Evolutionary conservation across 306 rosid species (phyloP), one percentile per base, ranked within the genome.

Genomic region (Vigna nakashimae): DNA sequence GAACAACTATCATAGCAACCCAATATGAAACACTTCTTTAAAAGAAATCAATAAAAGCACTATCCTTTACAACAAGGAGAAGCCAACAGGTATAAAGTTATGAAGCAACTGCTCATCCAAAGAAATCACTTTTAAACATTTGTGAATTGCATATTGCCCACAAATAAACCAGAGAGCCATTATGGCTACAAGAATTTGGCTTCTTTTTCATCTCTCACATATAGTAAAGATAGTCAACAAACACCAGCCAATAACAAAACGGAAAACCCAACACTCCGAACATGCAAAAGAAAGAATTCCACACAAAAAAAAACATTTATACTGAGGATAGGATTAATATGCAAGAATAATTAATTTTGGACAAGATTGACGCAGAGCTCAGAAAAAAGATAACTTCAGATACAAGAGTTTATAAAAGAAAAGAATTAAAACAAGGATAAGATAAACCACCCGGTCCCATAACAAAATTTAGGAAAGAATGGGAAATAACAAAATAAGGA

Each of bases 391-490:
- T 28, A 60, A 60, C 5, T 30, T 60, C 43, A 30, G 57, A 49
- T 34, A 32, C 13, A 78, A 22, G 73, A 46, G 50, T 56, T 48
- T 16, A 55, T 20, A 24, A 67, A 18, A 56, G 7, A 76, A 50
- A 30, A 64, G 9, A 13, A 36, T 22, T 48, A 74, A 49, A 45
- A 55, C 34, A 57, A 34, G 6, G 4, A 57, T 20, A 56, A 36
- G 66, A 74, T 34, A 73, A 20, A 20, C 52, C 59, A 52, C 65
- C 78, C 36, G 52, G 18, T 36, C 69, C 62, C 34, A 60, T 28
- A 68, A 55, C 18, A 75, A 45, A 18, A 24, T 49, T 75, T 26
- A 38, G 28, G 43, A 49, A 59, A 15, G 57, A 76, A 71, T 70
- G 63, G 38, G 42, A 34, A 43, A 66, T 3, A 59, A 55, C 38